Base-by-base conservation (phyloP, 192 early-diverging fungal genomes). In the Podila epigama region DNA sequence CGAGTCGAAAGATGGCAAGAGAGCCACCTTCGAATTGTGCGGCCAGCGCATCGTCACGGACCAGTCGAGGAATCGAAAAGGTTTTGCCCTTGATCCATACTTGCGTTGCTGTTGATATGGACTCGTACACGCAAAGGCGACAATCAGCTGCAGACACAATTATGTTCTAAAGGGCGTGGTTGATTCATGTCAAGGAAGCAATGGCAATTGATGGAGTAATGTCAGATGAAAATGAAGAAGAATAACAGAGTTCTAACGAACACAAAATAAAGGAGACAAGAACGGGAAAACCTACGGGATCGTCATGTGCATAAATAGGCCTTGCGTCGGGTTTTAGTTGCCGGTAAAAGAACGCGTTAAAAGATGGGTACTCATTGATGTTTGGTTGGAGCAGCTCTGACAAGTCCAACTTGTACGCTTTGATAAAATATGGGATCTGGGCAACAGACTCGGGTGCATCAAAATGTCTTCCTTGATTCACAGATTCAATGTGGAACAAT, bases 271-370 rank as follows among this genome's bases (percentile, higher is more conserved):
- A 32, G 9, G 22, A 27, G 41, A 58, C 3, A 58, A 5, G 81
- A 51, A 82, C 86, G 8, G 90, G 84, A 16, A 75, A 70, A 31
- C 52, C 42, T 37, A 51, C 56, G 7, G 78, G 67, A 28, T 88
- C 56, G 31, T 85, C 68, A n/a, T 53, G 29, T 25, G 51, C 51
- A 29, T 82, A 44, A 40, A 84, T 73, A 1, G 82, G 83, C 15
- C 92, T 78, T 5, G 79, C 87, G 13, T 80, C 84, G 6, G 89
- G 88, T 41, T 86, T 84, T 28, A 94, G 80, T n/a, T 88, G 85
- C 16, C 92, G 85, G 60, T 85, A 89, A 59, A 92, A 94, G 66
- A 94, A 94, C 57, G 90, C 85, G 65, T 94, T 94, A 39, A 92
- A 92, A 13, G 65, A 86, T 10, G 60, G 40, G 69, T 89, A 93